Conservation (phyloP, 2,329 filamentous ascomycete species). For the Ophiocordyceps camponoti-leonardi region DNA sequence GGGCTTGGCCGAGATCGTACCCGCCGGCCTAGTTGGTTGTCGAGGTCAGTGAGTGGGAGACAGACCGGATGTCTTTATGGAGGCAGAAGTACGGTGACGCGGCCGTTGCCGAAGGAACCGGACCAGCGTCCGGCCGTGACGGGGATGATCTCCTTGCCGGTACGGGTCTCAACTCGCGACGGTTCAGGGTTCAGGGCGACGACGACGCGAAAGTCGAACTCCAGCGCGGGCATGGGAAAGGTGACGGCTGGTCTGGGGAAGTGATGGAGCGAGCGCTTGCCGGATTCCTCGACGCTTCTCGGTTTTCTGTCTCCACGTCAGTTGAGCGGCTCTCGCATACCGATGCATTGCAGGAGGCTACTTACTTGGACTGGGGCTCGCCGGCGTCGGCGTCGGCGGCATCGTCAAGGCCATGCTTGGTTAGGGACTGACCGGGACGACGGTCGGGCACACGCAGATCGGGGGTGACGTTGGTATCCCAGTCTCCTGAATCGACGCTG, state of each 20-base stretch:
- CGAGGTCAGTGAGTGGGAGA: constrained; percentile 4
- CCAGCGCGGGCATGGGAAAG: constrained; percentile 27
- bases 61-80: background rate
- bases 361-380: background rate
- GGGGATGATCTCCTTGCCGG: constrained; percentile 30
- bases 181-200: constrained; percentile 25
- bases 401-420: background rate
- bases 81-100: constrained; percentile 23
- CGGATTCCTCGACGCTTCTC: constrained; percentile 19
- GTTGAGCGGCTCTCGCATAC: background rate
- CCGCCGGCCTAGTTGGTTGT: constrained; percentile 17
- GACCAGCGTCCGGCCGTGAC: constrained; percentile 29
- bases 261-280: constrained; percentile 19
- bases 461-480: constrained; percentile 13
- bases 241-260: constrained; percentile 23
- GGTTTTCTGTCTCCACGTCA: background rate
- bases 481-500: constrained; percentile 7
- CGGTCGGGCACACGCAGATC: constrained; percentile 1
- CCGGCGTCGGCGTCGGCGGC: background rate
- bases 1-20: constrained; percentile 23
- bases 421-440: background rate
- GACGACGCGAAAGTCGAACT: constrained; percentile 32
- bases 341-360: background rate
- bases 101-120: constrained; percentile 29
- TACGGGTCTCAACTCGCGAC: constrained; percentile 24